Percentiles rank a stretch among this genome's conserved stretches.
Evolutionary conservation across 208 protist species (phyloP).

Genomic region (Trypanosoma theileri): DNA sequence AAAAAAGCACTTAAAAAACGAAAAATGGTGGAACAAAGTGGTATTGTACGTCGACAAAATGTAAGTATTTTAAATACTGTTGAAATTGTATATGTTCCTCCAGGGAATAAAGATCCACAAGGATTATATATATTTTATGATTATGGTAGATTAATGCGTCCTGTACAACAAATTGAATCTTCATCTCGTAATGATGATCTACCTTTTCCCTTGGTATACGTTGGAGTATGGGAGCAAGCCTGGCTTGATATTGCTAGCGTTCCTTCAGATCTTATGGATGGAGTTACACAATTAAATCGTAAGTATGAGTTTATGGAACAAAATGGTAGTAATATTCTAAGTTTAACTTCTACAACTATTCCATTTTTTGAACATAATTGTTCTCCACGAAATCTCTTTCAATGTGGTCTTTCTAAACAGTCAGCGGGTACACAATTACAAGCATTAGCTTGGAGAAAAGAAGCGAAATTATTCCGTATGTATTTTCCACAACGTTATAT

Average conservation of each 20-base stretch:
- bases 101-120: slow-evolving; percentile 62
- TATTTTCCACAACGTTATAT: slow-evolving; percentile 97
- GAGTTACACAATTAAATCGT: slow-evolving; percentile 58
- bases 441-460: slow-evolving; percentile 90
- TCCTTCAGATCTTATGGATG: slow-evolving; percentile 85
- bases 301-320: slow-evolving; percentile 96
- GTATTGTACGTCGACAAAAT: slow-evolving; percentile 58
- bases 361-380: slow-evolving; percentile 99
- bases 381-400: slow-evolving; percentile 99
- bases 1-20: slow-evolving; percentile 54
- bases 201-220: slow-evolving; percentile 80
- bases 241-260: slow-evolving; percentile 97
- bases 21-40: slow-evolving; percentile 53
- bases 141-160: slow-evolving; percentile 94
- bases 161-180: slow-evolving; percentile 90
- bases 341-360: slow-evolving; percentile 96
- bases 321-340: slow-evolving; percentile 95
- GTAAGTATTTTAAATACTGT: slow-evolving; percentile 59
- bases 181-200: slow-evolving; percentile 40
- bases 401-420: slow-evolving; percentile 99
- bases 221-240: slow-evolving; percentile 98
- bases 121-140: slow-evolving; percentile 93
- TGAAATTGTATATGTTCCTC: slow-evolving; percentile 80
- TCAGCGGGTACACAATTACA: slow-evolving; percentile 98
- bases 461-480: slow-evolving; percentile 99